Conservation (phyloP, 2,329 filamentous ascomycete species). For the Diaporthe citriasiana region DNA sequence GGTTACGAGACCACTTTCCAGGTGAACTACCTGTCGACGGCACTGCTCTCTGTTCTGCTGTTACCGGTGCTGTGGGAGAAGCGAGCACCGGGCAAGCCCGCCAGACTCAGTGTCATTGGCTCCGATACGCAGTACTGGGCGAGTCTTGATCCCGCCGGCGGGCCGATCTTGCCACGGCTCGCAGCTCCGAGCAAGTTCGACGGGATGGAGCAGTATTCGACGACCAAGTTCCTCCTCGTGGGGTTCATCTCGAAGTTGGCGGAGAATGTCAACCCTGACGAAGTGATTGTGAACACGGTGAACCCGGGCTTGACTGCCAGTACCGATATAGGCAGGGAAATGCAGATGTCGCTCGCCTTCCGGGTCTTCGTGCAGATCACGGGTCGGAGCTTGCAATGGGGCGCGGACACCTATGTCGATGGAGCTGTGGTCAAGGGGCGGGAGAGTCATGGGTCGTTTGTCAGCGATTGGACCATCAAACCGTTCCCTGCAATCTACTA, state of each 20-base stretch:
- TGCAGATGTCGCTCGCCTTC: background rate
- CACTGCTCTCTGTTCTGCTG: conserved; percentile 7
- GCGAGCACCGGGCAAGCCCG: conserved; percentile 1
- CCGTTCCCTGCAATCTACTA: conserved; percentile 50
- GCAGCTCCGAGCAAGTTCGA: background rate
- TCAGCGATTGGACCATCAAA: conserved; percentile 62
- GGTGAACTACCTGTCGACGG: conserved; percentile 31
- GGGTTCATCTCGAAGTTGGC: conserved; percentile 50
- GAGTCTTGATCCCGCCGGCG: background rate
- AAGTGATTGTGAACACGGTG: conserved; percentile 55
- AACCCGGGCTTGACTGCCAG: conserved; percentile 49
- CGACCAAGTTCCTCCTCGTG: conserved; percentile 9
- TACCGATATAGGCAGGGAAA: background rate
- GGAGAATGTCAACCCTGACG: conserved; percentile 51
- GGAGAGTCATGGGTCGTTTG: conserved; percentile 65
- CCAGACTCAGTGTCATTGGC: background rate
- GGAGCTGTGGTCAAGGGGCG: conserved; percentile 60
- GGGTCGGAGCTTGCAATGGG: conserved; percentile 48
- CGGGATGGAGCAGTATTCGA: background rate
- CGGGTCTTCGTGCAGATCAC: background rate
- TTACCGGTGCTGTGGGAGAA: conserved; percentile 19
- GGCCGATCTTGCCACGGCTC: conserved; percentile 9
- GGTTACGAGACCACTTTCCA: conserved; percentile 27
- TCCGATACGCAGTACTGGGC: conserved; percentile 20
- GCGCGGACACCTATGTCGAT: conserved; percentile 63